These are phyloP conservation scores for Paracorniculantispora psalliotae DNA, from an alignment of 2,329 filamentous ascomycete species.

Conservation along the genomic window DNA sequence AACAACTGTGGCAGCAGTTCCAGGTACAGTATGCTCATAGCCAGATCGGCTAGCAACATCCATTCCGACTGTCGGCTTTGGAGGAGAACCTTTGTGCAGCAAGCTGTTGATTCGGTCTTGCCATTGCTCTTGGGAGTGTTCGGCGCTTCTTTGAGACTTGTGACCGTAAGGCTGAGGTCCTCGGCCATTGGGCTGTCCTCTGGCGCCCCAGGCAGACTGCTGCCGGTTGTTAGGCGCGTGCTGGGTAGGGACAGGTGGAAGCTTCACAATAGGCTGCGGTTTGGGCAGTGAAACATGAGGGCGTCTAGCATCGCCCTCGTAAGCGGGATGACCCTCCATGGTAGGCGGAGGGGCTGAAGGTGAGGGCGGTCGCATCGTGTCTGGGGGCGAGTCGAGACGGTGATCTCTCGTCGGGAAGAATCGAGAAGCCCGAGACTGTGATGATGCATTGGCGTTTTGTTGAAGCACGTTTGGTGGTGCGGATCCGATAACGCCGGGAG, in stretches of 20 bases:
- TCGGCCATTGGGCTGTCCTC: constrained; percentile 18
- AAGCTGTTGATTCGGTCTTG: constrained; percentile 80
- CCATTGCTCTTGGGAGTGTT: constrained; percentile 53
- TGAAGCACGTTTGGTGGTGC: constrained; percentile 21
- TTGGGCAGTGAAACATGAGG: constrained; percentile 67
- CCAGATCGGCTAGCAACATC: constrained; percentile 64
- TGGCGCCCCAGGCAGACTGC: constrained; percentile 31
- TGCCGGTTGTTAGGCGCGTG: constrained; percentile 19
- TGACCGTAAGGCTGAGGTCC: constrained; percentile 7
- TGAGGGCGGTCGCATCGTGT: constrained; percentile 45
- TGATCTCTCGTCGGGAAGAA: constrained; percentile 57
- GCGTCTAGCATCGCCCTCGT: constrained; percentile 58
- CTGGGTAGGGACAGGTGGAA: constrained; percentile 53
- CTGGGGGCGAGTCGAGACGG: constrained; percentile 35
- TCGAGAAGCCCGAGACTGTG: constrained; percentile 49
- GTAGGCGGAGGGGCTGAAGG: constrained; percentile 70
- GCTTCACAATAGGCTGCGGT: constrained; percentile 70
- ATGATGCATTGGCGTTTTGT: constrained; percentile 28
- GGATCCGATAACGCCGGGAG: constrained; percentile 4
- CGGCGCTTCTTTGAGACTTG: constrained; percentile 22
- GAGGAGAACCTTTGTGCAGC: constrained; percentile 59
- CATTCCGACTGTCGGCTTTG: constrained; percentile 53
- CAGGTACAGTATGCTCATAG: constrained; percentile 49
- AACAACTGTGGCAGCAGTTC: constrained; percentile 63
- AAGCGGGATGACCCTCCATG: constrained; percentile 65